phyloP scores from a whole-genome alignment of 306 rosid genomes.

The Carpinus fangiana region DNA sequence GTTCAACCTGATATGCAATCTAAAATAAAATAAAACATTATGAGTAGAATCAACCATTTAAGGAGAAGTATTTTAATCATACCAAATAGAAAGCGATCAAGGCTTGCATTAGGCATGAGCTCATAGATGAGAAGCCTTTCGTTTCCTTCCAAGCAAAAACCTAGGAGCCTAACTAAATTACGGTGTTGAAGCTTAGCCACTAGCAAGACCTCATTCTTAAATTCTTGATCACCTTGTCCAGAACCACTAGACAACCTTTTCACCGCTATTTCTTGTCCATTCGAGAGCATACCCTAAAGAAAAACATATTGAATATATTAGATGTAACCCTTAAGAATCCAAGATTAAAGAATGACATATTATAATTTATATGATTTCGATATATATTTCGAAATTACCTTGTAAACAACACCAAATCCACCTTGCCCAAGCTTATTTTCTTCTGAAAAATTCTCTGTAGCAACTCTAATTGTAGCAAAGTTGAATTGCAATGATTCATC shows the following conservation, averaged over 20 bases:
- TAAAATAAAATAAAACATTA: too few species aligned
- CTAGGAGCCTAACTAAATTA: conserved; percentile 37
- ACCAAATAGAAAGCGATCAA: conserved; percentile 54
- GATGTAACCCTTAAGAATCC: background rate
- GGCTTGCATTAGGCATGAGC: conserved; percentile 51
- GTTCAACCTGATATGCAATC: background rate
- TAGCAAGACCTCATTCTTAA: conserved; percentile 47
- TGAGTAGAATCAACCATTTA: too few species aligned
- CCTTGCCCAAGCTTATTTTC: conserved; percentile 45
- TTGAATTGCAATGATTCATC: conserved; percentile 25
- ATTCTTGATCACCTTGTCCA: conserved; percentile 37
- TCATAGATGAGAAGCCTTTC: conserved; percentile 52
- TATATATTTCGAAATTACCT: conserved; percentile 22
- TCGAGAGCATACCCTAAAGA: conserved; percentile 30
- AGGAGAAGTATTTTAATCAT: conserved; percentile 2
- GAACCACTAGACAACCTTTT: conserved; percentile 39
- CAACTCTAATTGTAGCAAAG: conserved; percentile 26
- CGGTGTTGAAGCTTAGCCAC: conserved; percentile 53
- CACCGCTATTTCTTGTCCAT: conserved; percentile 43
- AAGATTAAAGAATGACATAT: too few species aligned
- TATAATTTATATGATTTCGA: too few species aligned
- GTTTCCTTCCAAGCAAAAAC: conserved; percentile 34
- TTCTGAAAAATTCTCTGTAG: conserved; percentile 31
- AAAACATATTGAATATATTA: background rate
- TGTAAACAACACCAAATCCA: conserved; percentile 46